Base-by-base conservation (phyloP, 1,284 basidiomycete genomes). In the Trichosporon asahii region DNA sequence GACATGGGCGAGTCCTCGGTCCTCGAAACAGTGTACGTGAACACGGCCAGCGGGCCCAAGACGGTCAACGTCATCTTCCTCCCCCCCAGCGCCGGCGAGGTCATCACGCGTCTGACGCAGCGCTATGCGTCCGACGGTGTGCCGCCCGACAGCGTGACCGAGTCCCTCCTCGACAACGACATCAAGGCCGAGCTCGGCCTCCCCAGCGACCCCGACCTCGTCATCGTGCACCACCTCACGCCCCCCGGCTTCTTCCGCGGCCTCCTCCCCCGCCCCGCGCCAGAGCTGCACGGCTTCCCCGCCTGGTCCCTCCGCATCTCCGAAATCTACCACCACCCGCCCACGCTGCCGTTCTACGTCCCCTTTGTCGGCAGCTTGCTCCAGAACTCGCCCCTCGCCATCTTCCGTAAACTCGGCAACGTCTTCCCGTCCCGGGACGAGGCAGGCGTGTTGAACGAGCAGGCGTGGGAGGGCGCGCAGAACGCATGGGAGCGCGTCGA, bases 241-340 rank as follows among this genome's bases (percentile, higher is more conserved):
- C 73, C 73, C 3, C 71, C 72, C 2, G 65, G 74, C n/a, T 68
- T 74, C 33, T 68, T 70, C 15, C 68, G 68, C 23, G 69, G 70
- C 9, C 57, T 78, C 1, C 70, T 80, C 27, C 77, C 78, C 8
- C 70, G 76, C 5, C 71, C 74, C 23, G 76, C 79, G 31, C 79
- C 79, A 14, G 77, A 79, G 69, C 70, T 80, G 12, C 74, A 74
- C 71, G 77, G 78, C 9, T 80, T 77, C 69, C 79, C 79, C 1
- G 77, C 77, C 65, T 80, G 79, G 79, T 68, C 73, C 25, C 68
- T 80, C 23, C 74, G 79, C 23, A 76, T 80, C 44, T 76, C 78
- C 3, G 79, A 80, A 68, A 79, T 80, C 67, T 80, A 79, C 70
- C 72, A 76, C 64, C 75, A 73, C 40, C 76, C 78, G 0, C 73